These are phyloP conservation scores for Rhizophagus prolifer DNA, from an alignment of 192 early-diverging fungal species.

Conservation along the genomic window DNA sequence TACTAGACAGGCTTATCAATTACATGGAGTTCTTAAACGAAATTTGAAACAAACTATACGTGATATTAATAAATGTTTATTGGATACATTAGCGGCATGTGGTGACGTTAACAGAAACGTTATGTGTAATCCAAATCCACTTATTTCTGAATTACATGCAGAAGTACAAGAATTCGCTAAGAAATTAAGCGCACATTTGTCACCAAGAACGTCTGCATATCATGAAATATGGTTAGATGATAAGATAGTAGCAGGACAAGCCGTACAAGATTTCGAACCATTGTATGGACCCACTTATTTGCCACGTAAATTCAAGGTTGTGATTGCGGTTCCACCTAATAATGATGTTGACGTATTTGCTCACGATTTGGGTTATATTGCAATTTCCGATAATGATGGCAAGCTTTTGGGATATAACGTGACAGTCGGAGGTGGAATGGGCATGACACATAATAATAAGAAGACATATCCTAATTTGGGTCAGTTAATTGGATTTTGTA, in stretches of 20 bases:
- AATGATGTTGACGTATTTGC: slow-evolving; percentile 98
- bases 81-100: slow-evolving; percentile 95
- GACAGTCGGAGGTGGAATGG: slow-evolving; percentile 96
- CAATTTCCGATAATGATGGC: slow-evolving; percentile 74
- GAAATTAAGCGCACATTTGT: slow-evolving; percentile 73
- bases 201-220: slow-evolving; percentile 87
- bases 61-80: slow-evolving; percentile 85
- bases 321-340: slow-evolving; percentile 89
- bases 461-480: slow-evolving; percentile 93
- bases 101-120: slow-evolving; percentile 99
- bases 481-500: slow-evolving; percentile 75
- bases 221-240: slow-evolving; percentile 98
- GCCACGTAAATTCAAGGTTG: slow-evolving; percentile 97
- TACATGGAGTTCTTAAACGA: slow-evolving; percentile 93
- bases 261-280: slow-evolving; percentile 85
- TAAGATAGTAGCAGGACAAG: slow-evolving; percentile 77
- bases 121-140: slow-evolving; percentile 88
- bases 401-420: slow-evolving; percentile 89
- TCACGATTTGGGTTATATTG: slow-evolving; percentile 93
- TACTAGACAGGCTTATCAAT: slow-evolving; percentile 96
- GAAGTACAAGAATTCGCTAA: slow-evolving; percentile 73
- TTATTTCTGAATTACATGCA: slow-evolving; percentile 73
- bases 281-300: slow-evolving; percentile 91
- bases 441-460: slow-evolving; percentile 97
- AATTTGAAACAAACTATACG: slow-evolving; percentile 86